Base-by-base conservation (phyloP, 1,139 yeast genomes). In the Lipomyces yarrowii region DNA sequence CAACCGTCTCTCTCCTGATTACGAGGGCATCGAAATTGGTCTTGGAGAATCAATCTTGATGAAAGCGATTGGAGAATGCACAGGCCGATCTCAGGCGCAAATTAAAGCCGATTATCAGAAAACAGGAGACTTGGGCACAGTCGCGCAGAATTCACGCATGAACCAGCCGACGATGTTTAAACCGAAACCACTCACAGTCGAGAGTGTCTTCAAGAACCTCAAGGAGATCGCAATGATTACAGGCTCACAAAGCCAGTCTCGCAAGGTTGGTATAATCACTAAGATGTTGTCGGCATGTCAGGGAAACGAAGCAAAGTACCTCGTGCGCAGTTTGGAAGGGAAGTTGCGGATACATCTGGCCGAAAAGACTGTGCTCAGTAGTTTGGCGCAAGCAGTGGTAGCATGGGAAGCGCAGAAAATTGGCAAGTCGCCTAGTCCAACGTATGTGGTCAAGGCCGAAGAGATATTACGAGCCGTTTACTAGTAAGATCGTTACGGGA, bases 151-250 rank as follows among this genome's bases (percentile, higher is more conserved):
- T 68, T 90, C 97, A 0, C 83, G 97, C 72, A 83, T 88, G 23
- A 90, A 87, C 48, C 99, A 94, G 74, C 89, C 96, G 1, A 87
- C 97, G 1, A 92, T 94, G 98, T 91, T 93, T 77, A 90, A 90
- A 72, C 98, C 98, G 0, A 86, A 88, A 70, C 87, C 96, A 0
- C 80, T 94, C 71, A 89, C 89, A 18, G 86, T 91, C 2, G 84
- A 85, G 56, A 80, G 81, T 21, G 98, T 96, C 2, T 94, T 92
- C 77, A 82, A 83, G 8, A 88, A 86, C 69, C 82, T 94, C 71
- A 86, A 88, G 57, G 86, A 85, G 61, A 94, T 96, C 71, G 98
- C 99, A 1, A 83, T 83, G 67, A 77, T 88, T 0, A 84, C 90
- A 0, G 99, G 99, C n/a, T 84, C 87, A 68, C 90, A 90, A 69